Percentiles rank a stretch among this genome's conserved stretches.
phyloP scores from a whole-genome alignment of 371 early-diverging fungal genomes.

The Dichotomocladium elegans region DNA sequence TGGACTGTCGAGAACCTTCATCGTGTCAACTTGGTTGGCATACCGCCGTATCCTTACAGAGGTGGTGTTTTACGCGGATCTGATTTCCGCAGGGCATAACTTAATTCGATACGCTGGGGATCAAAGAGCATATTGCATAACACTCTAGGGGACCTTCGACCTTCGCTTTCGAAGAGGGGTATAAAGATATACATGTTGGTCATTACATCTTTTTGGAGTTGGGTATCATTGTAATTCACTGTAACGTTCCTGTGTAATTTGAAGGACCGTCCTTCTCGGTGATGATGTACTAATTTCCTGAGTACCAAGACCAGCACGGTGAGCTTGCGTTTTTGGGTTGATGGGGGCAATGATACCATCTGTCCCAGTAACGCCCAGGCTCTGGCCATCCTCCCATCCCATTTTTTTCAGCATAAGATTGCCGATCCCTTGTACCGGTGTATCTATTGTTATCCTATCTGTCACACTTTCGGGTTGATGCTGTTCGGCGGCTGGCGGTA shows the following conservation, averaged over 20 bases:
- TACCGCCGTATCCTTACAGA: too few species aligned
- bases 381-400: constrained; percentile 43
- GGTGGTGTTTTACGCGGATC: too few species aligned
- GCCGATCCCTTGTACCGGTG: constrained; percentile 20
- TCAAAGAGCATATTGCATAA: too few species aligned
- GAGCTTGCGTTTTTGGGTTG: constrained; percentile 3
- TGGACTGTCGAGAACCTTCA: too few species aligned
- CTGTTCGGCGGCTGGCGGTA: neutral
- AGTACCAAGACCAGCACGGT: constrained; percentile 20
- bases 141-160: too few species aligned
- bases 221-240: neutral
- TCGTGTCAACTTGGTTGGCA: too few species aligned
- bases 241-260: constrained; percentile 4
- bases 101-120: too few species aligned
- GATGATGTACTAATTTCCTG: neutral
- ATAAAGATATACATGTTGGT: too few species aligned
- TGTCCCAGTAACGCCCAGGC: constrained; percentile 21
- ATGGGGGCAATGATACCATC: constrained; percentile 30
- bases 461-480: neutral
- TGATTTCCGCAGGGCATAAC: too few species aligned
- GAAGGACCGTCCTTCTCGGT: constrained; percentile 11
- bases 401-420: constrained; percentile 33
- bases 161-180: too few species aligned
- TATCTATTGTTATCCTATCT: neutral
- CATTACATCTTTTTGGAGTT: too few species aligned